Base-by-base conservation (phyloP, 2,329 filamentous ascomycete genomes). In the Fusarium chlamydosporum region DNA sequence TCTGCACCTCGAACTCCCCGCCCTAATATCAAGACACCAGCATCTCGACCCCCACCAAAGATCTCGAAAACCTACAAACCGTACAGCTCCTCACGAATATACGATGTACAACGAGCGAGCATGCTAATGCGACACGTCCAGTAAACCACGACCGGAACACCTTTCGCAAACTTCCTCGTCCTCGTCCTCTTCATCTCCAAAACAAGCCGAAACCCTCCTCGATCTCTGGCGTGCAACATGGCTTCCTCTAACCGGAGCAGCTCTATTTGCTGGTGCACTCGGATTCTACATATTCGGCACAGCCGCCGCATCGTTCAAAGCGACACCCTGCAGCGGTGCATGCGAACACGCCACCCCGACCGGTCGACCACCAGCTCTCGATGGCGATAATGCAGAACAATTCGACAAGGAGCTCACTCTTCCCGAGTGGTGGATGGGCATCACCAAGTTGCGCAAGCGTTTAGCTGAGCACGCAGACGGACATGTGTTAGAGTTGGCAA, bases 401-500 rank as follows among this genome's bases (percentile, higher is more conserved):
- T 91, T 90, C 74, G 88, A 91, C 77, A 79, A 80, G 57, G 83
- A 84, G 62, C 85, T 90, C 37, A 82, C 89, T 74, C 78, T 82
- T 70, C 84, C 85, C 6, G 88, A 91, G 76, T 82, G 80, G 76
- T 80, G 85, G 69, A 85, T 85, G 80, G 87, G 88, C 47, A 83
- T 90, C 68, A 82, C 79, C 7, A 77, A 76, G 18, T 76, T 89
- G 52, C 83, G 88, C 12, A 79, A 79, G 51, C 77, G 79, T 23
- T 78, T 91, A 27, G 84, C 84, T 2, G 72, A 76, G 13, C 75
- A 78, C 33, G 87, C 85, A 7, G 75, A 75, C 1, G 88, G 88
- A 3, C 80, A 88, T 74, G 88, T 90, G 13, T 82, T 90, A 33
- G 88, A 90, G 76, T 81, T 90, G 13, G 88, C 87, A 18, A 83